Percentiles rank a stretch among this genome's conserved stretches.
These are phyloP conservation scores for Phytophthora kernoviae DNA, from an alignment of 352 stramenopile genomes.

Conservation along the genomic window DNA sequence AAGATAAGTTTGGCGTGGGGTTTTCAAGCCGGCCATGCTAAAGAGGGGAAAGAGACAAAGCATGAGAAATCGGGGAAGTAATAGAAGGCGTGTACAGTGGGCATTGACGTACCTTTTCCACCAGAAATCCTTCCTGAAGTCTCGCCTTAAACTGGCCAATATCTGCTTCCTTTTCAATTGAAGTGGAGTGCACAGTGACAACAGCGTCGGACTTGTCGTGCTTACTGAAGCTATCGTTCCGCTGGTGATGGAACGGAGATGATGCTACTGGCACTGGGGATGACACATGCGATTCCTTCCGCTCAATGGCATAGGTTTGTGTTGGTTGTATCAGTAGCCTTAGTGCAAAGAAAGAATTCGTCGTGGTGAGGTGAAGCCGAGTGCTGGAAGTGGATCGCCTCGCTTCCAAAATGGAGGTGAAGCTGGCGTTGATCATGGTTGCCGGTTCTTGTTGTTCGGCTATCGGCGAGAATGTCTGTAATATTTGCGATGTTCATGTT, in stretches of 20 bases:
- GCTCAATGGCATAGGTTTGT: not conserved
- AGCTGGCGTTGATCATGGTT: constrained; percentile 8
- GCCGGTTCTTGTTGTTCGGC: not conserved
- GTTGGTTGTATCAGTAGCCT: constrained; percentile 12
- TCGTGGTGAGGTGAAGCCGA: constrained; percentile 12
- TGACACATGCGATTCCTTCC: constrained; percentile 9
- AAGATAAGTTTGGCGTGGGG: constrained; percentile 47
- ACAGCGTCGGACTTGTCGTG: not conserved
- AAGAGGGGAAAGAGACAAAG: not conserved
- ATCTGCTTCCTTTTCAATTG: constrained; percentile 12
- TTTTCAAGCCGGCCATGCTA: constrained; percentile 45
- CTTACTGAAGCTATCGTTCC: not conserved
- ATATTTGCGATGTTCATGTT: constrained; percentile 30
- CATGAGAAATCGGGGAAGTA: constrained; percentile 5
- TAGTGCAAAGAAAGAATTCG: constrained; percentile 22
- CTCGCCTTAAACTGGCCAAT: constrained; percentile 44
- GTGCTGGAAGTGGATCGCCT: constrained; percentile 21
- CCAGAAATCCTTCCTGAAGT: constrained; percentile 41
- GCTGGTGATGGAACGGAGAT: not conserved
- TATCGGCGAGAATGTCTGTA: constrained; percentile 19
- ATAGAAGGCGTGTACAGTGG: not conserved
- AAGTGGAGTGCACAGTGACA: not conserved
- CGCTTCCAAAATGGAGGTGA: constrained; percentile 19
- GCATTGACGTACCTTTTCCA: constrained; percentile 47
- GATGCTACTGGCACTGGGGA: constrained; percentile 2